Conservation (phyloP, 1,139 yeast species). For the Magnusiomyces suaveolens region DNA sequence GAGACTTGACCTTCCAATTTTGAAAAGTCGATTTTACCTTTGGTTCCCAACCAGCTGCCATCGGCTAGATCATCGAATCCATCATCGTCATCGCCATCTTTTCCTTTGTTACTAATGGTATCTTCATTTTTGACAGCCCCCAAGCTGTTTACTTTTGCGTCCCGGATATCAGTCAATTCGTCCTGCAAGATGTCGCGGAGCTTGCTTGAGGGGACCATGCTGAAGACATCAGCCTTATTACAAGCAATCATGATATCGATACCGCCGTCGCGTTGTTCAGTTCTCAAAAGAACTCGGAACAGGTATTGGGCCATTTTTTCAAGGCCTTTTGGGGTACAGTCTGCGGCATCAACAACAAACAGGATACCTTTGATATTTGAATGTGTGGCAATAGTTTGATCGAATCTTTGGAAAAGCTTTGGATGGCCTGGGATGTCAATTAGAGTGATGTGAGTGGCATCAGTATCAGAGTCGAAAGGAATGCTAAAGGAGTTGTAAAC, state of each 20-base stretch:
- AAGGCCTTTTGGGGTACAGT: conserved; percentile 23
- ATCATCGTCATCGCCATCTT: conserved; percentile 31
- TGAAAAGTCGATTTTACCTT: conserved; percentile 48
- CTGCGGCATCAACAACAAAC: conserved; percentile 47
- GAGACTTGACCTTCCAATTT: conserved; percentile 66
- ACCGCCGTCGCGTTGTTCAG: conserved; percentile 37
- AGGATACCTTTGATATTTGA: conserved; percentile 49
- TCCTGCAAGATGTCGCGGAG: conserved; percentile 49
- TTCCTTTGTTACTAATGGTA: conserved; percentile 36
- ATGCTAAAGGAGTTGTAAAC: conserved; percentile 30
- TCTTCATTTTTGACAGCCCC: conserved; percentile 38
- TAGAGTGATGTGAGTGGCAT: conserved; percentile 34
- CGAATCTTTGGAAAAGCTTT: conserved; percentile 37
- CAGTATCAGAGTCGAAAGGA: conserved; percentile 30
- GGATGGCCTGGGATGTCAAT: conserved; percentile 83
- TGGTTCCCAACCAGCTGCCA: conserved; percentile 40
- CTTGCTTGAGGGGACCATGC: conserved; percentile 59
- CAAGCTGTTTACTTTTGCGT: conserved; percentile 36
- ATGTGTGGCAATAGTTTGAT: conserved; percentile 16
- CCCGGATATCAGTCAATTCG: conserved; percentile 53
- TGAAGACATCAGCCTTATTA: conserved; percentile 77
- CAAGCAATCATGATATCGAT: conserved; percentile 66
- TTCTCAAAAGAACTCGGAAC: conserved; percentile 25
- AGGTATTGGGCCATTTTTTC: conserved; percentile 29
- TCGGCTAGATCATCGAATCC: conserved; percentile 25